Conservation (phyloP, 768 basidiomycete species). For the Hebeloma cylindrosporum region DNA sequence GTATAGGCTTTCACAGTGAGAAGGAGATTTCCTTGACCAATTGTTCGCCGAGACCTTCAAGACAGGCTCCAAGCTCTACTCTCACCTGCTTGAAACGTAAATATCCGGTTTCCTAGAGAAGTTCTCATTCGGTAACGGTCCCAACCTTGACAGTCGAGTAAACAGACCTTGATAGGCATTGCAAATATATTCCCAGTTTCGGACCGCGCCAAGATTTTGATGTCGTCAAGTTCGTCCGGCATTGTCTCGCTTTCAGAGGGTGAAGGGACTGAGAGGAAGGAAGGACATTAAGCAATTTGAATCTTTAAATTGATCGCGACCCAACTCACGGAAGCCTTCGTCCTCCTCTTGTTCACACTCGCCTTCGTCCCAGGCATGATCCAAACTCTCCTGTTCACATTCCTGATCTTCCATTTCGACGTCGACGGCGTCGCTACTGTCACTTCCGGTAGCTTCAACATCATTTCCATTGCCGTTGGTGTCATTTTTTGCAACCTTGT, state of each 20-base stretch:
- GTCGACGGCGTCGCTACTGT: too few species aligned
- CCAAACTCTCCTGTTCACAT: too few species aligned
- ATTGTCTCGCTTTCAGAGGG: not conserved
- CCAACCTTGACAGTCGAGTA: not conserved
- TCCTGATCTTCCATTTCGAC: too few species aligned
- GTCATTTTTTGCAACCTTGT: too few species aligned
- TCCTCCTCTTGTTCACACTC: too few species aligned
- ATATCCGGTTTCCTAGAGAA: constrained; percentile 17
- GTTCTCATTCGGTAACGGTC: not conserved
- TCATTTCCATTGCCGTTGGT: too few species aligned
- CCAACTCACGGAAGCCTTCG: constrained; percentile 14
- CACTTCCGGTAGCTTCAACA: too few species aligned
- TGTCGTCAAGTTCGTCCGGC: constrained; percentile 6
- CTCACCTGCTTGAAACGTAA: constrained; percentile 32
- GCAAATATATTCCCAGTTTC: constrained; percentile 20
- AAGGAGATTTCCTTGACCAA: constrained; percentile 43
- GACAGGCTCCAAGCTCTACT: constrained; percentile 39
- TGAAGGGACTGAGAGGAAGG: not conserved
- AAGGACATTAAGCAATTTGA: not conserved
- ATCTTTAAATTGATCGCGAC: not conserved
- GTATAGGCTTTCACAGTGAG: constrained; percentile 11
- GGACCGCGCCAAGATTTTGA: constrained; percentile 14
- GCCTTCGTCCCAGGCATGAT: too few species aligned
- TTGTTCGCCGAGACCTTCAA: constrained; percentile 44
- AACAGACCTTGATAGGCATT: constrained; percentile 26